Conservation (phyloP, 106 monocot species). For the Triglochin maritima region DNA sequence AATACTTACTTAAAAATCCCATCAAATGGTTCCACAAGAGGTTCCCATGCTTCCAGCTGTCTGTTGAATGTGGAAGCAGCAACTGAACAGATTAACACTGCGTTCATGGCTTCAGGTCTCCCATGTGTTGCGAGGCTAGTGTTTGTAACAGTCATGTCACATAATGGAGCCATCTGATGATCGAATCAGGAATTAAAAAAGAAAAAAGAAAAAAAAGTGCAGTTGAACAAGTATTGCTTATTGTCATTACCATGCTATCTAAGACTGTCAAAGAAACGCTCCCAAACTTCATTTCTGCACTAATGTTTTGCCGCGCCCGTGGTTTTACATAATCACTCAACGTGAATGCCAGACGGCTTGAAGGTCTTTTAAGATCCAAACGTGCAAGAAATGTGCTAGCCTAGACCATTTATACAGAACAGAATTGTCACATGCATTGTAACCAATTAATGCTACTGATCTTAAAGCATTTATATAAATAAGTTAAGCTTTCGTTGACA, state of each 20-base stretch:
- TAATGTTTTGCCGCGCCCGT: conserved; percentile 73
- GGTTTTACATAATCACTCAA: conserved; percentile 68
- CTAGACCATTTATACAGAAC: no score
- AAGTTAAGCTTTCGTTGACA: neutral
- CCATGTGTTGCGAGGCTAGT: conserved; percentile 89
- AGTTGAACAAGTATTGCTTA: neutral
- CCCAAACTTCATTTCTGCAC: conserved; percentile 79
- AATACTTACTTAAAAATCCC: conserved; percentile 97
- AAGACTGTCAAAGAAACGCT: conserved; percentile 62
- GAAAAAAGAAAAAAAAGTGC: neutral
- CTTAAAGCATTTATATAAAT: no score
- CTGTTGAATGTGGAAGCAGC: conserved; percentile 95
- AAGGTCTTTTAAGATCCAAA: conserved; percentile 77
- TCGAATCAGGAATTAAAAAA: neutral
- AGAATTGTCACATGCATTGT: neutral
- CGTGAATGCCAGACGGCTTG: conserved; percentile 58
- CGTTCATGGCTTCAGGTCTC: conserved; percentile 66
- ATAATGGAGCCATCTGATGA: conserved; percentile 68
- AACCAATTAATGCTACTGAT: neutral
- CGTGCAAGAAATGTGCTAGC: conserved; percentile 85
- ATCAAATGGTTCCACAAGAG: conserved; percentile 96
- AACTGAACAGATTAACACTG: conserved; percentile 83
- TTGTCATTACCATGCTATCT: conserved; percentile 49
- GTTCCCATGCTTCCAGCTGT: conserved; percentile 95
- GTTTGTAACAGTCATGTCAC: conserved; percentile 67